Evolutionary conservation across 139 green algal genomes (phyloP).

Genomic region (Chlamydomonas schloesseri): DNA sequence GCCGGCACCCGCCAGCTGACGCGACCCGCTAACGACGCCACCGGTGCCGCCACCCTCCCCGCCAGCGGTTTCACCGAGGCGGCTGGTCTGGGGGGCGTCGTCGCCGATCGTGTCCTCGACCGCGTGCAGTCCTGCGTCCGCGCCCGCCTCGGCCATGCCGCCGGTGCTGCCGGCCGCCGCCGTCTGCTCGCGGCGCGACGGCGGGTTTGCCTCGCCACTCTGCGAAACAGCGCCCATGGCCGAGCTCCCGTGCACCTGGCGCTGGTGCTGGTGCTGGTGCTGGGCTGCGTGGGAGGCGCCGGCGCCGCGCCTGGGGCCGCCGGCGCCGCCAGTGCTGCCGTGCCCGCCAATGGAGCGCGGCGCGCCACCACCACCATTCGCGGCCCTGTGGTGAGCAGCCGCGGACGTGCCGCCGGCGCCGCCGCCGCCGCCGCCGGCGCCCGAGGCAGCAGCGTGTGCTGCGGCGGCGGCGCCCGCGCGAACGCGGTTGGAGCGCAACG

Average conservation of each 20-base stretch:
- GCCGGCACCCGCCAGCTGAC: neutral
- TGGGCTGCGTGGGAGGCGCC: too few species aligned
- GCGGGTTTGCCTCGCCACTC: neutral
- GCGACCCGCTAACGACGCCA: too few species aligned
- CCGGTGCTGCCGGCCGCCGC: too few species aligned
- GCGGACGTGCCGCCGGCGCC: neutral
- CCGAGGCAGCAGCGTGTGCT: neutral
- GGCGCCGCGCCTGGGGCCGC: too few species aligned
- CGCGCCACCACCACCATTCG: neutral
- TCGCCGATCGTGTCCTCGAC: neutral
- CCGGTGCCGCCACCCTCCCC: neutral
- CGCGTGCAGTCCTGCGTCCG: too few species aligned
- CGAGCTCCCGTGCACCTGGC: neutral
- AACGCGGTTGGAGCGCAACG: neutral
- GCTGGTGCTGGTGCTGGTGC: too few species aligned
- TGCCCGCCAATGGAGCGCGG: constrained; percentile 7
- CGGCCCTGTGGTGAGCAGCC: neutral
- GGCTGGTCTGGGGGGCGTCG: neutral
- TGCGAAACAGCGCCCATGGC: neutral
- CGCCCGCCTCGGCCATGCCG: neutral
- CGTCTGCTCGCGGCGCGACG: too few species aligned
- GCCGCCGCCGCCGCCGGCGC: neutral
- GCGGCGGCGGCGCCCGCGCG: neutral
- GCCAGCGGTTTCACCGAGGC: neutral
- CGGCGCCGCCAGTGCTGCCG: constrained; percentile 8